These are phyloP conservation scores for Solanum peruvianum DNA, from an alignment of 257 asterid species.

Conservation along the genomic window DNA sequence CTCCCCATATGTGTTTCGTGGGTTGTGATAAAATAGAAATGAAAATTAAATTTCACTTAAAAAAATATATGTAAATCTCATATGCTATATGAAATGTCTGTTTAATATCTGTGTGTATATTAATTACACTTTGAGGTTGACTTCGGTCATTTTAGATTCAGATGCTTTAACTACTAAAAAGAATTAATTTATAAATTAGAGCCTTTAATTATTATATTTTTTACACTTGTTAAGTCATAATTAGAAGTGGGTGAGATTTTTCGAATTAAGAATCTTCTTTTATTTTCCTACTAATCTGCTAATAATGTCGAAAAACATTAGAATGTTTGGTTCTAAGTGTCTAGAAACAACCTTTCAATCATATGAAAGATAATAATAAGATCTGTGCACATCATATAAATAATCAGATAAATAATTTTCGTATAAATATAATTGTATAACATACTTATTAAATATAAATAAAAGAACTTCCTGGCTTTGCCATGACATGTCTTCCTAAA, in stretches of 20 bases:
- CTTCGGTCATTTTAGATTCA: neutral
- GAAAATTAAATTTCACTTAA: neutral
- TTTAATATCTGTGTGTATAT: neutral
- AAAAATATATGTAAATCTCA: neutral
- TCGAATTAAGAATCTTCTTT: neutral
- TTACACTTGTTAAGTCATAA: neutral
- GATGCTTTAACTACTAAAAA: neutral
- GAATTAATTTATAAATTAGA: neutral
- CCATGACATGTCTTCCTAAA: neutral
- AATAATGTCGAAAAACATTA: neutral
- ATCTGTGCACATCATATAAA: rapidly evolving
- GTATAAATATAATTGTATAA: no score
- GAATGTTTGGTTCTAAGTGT: neutral
- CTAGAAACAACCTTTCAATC: neutral
- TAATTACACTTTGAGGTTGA: neutral
- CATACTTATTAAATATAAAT: no score
- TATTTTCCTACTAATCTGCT: neutral
- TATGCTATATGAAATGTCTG: neutral
- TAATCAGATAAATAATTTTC: no score
- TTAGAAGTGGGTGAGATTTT: neutral
- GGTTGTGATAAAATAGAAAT: neutral
- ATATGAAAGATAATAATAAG: neutral
- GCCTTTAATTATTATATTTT: neutral
- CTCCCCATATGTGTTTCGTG: neutral
- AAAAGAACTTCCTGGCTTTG: neutral